Percentiles rank a stretch among this genome's conserved stretches.
Evolutionary conservation across 2,329 filamentous ascomycete species (phyloP).

Genomic region (Microcyclospora pomicola): DNA sequence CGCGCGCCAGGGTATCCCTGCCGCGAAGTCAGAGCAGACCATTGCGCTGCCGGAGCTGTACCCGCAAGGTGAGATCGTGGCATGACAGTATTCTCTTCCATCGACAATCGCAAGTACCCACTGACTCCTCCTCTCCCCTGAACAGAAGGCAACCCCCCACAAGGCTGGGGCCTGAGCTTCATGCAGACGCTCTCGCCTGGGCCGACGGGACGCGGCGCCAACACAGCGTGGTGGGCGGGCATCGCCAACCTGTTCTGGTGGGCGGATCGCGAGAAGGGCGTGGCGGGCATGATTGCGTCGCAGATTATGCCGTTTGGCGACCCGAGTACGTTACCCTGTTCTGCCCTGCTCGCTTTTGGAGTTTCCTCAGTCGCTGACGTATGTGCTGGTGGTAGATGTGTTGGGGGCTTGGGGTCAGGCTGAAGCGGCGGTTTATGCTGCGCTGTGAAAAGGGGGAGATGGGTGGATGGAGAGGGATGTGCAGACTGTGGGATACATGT

Average conservation of each 20-base stretch:
- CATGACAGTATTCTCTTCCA: too few species aligned
- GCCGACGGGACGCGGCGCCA: conserved; percentile 21
- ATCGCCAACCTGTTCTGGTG: conserved; percentile 27
- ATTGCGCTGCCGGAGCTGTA: conserved; percentile 36
- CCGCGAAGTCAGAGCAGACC: conserved; percentile 21
- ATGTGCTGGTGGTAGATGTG: background rate
- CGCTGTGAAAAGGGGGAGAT: too few species aligned
- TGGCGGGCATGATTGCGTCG: conserved; percentile 25
- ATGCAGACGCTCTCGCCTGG: conserved; percentile 22
- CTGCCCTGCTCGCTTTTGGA: background rate
- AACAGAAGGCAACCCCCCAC: conserved; percentile 33
- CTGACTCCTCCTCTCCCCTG: too few species aligned
- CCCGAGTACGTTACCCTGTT: background rate
- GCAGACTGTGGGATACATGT: too few species aligned
- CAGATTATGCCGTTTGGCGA: conserved; percentile 27
- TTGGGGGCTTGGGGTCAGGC: background rate
- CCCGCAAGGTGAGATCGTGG: conserved; percentile 18
- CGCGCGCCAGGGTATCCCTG: conserved; percentile 19
- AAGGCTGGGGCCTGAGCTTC: conserved; percentile 47
- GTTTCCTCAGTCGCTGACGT: background rate
- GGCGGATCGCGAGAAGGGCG: conserved; percentile 24
- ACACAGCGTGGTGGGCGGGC: conserved; percentile 24
- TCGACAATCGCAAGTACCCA: too few species aligned
- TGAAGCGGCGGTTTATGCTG: background rate
- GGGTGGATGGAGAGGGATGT: too few species aligned